Conservation (phyloP, 257 asterid genomes). For the Lantana camara region DNA sequence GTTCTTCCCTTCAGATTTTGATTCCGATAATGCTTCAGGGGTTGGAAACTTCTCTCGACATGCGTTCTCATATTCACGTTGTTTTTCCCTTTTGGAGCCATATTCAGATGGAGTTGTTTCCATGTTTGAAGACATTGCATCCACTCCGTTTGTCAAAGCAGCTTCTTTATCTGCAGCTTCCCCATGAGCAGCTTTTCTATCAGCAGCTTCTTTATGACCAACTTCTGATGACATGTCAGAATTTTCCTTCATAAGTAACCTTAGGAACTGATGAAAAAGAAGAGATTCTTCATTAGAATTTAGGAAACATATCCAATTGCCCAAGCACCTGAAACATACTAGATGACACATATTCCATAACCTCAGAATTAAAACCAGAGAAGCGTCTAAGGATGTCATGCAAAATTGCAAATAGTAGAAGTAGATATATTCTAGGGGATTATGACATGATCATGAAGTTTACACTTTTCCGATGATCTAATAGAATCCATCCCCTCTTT, state of each 20-base stretch:
- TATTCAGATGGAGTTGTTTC: conserved; percentile 49
- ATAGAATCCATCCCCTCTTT: not conserved
- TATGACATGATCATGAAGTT: too few species aligned
- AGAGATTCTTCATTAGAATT: conserved; percentile 22
- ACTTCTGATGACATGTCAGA: conserved; percentile 50
- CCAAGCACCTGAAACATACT: conserved; percentile 15
- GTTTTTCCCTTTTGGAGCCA: conserved; percentile 65
- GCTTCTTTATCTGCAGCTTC: conserved; percentile 46
- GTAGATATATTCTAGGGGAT: too few species aligned
- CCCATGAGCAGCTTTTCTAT: conserved; percentile 6
- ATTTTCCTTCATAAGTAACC: conserved; percentile 69
- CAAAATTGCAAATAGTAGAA: too few species aligned
- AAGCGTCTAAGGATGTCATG: not conserved
- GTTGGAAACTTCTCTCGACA: conserved; percentile 65
- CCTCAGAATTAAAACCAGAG: not conserved
- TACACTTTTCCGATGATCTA: not conserved
- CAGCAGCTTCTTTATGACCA: conserved; percentile 56
- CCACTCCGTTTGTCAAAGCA: conserved; percentile 59
- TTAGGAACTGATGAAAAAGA: conserved; percentile 54
- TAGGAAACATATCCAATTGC: conserved; percentile 2
- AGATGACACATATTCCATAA: not conserved
- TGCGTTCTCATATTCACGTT: conserved; percentile 56
- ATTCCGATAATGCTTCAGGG: conserved; percentile 36
- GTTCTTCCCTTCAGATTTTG: conserved; percentile 36
- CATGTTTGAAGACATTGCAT: conserved; percentile 71